These are phyloP conservation scores for Diaporthe citrichinensis DNA, from an alignment of 2,329 filamentous ascomycete genomes.

Conservation along the genomic window DNA sequence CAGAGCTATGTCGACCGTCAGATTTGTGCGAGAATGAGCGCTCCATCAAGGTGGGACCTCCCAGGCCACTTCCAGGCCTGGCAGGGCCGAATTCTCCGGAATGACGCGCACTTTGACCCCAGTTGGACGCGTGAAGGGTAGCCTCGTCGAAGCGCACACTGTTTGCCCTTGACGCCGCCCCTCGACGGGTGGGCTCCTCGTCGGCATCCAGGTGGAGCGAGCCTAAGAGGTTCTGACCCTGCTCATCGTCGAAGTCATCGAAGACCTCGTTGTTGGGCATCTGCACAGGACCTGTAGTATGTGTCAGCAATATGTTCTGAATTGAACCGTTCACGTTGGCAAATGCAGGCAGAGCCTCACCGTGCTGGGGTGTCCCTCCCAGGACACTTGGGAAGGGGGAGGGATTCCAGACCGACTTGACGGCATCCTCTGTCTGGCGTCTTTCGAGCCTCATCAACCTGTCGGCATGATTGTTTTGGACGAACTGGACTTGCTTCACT, in stretches of 20 bases:
- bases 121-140: slow-evolving; percentile 88
- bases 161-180: slow-evolving; percentile 92
- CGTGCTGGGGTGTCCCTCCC: slow-evolving; percentile 87
- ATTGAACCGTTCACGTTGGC: slow-evolving; percentile 30
- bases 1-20: slow-evolving; percentile 93
- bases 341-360: slow-evolving; percentile 63
- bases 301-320: slow-evolving; percentile 42
- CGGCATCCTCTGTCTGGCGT: slow-evolving; percentile 76
- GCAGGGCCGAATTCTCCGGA: slow-evolving; percentile 85
- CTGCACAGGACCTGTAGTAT: slow-evolving; percentile 77
- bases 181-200: slow-evolving; percentile 86
- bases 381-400: slow-evolving; percentile 92
- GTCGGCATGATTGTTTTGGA: slow-evolving; percentile 74
- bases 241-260: slow-evolving; percentile 85
- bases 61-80: slow-evolving; percentile 84
- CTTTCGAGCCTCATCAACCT: slow-evolving; percentile 74
- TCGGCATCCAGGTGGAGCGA: slow-evolving; percentile 89
- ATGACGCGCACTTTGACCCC: slow-evolving; percentile 84
- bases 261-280: slow-evolving; percentile 88
- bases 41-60: slow-evolving; percentile 86
- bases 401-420: slow-evolving; percentile 88
- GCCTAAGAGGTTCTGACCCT: slow-evolving; percentile 83
- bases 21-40: slow-evolving; percentile 95
- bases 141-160: slow-evolving; percentile 98
- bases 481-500: slow-evolving; percentile 76